Percentiles rank a stretch among this genome's conserved stretches.
phyloP scores from a whole-genome alignment of 2,329 filamentous ascomycete species.

The Hypocrella siamensis region DNA sequence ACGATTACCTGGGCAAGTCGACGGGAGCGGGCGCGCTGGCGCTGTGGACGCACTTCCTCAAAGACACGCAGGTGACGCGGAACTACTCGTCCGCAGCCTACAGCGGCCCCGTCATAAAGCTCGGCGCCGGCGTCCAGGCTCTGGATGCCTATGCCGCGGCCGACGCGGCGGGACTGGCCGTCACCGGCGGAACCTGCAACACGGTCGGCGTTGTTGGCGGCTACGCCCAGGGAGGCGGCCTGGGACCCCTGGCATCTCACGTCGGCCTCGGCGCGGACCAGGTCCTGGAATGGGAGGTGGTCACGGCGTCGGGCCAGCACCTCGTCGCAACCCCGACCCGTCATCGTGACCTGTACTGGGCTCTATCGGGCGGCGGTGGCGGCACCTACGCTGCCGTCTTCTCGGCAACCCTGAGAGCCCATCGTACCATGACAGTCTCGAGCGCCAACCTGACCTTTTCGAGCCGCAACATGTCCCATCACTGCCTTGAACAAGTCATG shows the following conservation, averaged over 20 bases:
- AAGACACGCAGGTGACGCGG: constrained; percentile 21
- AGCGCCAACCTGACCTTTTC: constrained; percentile 11
- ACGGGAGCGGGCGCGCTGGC: constrained; percentile 32
- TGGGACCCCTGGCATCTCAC: constrained; percentile 30
- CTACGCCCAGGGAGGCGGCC: constrained; percentile 44
- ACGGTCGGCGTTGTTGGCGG: constrained; percentile 47
- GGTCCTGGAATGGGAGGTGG: constrained; percentile 35
- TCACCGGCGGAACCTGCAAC: constrained; percentile 38
- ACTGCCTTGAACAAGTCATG: neutral
- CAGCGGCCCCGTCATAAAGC: constrained; percentile 31
- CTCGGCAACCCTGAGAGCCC: constrained; percentile 19
- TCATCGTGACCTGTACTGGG: constrained; percentile 43
- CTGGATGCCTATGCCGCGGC: constrained; percentile 30
- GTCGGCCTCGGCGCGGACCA: constrained; percentile 46
- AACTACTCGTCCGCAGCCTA: constrained; percentile 27
- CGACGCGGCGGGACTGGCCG: constrained; percentile 24
- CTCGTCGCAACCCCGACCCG: constrained; percentile 25
- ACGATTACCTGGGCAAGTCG: constrained; percentile 40
- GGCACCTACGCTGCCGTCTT: constrained; percentile 28
- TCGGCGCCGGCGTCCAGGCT: constrained; percentile 39
- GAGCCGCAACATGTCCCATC: neutral
- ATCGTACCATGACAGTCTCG: constrained; percentile 13
- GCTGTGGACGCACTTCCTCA: constrained; percentile 25
- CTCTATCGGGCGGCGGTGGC: constrained; percentile 38
- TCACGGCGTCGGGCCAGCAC: constrained; percentile 31